Base-by-base conservation (phyloP, 2,329 filamentous ascomycete species). In the Cercospora beticola region DNA sequence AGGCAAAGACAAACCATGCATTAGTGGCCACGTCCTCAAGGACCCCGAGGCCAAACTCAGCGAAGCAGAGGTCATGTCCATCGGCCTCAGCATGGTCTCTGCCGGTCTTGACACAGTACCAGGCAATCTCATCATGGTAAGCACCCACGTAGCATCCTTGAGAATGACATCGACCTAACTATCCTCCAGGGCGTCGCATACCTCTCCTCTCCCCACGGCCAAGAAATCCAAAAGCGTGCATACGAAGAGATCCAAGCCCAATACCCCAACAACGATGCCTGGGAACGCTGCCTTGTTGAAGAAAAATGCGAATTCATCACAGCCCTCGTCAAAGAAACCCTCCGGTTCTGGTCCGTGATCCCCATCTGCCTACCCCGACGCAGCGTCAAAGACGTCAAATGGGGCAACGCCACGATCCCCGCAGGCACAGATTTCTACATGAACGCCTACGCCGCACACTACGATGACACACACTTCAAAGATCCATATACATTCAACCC, bases 31-130 rank as follows among this genome's bases (percentile, higher is more conserved):
- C 74, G 90, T 93, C 59, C 79, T 92, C 33, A 91, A 92, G 82
- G 83, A 87, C 82, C 88, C 88, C 0, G 88, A 90, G 49, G 88
- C 89, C 0, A 89, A 90, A 72, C 79, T 94, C 64, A 90, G 90
- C 70, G 85, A 88, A 71, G 90, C 87, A 12, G 92, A 94, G 78
- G 85, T 94, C 61, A 92, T 91, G 79, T 92, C 90, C 2, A 92
- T 95, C 73, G 92, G 92, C 77, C 80, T 95, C 26, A 93, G 91
- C 26, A 93, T 94, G 87, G 90, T 94, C 0, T 91, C 89, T 1
- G 92, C 91, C 0, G 92, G 92, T 18, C 86, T 94, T 16, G 92
- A 95, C 76, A 95, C 92, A 0, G 89, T 95, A 0, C 90, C 92
- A 0, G 90, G 89, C 10, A 94, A 93, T 70, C 81, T 94, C 9